Conservation (phyloP, 208 protist species). For the Trypanosoma conorhini region DNA sequence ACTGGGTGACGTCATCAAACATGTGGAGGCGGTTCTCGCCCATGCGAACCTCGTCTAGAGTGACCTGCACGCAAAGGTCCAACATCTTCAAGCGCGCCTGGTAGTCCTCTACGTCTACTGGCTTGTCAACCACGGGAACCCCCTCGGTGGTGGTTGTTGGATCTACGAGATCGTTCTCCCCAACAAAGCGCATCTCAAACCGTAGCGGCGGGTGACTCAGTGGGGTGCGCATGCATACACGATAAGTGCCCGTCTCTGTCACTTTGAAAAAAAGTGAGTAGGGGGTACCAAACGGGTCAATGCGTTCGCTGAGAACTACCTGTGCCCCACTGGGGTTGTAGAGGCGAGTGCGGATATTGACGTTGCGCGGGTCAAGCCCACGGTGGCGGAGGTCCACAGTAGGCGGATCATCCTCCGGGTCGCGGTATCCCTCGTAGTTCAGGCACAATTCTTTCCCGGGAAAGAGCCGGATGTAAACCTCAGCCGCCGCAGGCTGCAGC, state of each 20-base stretch:
- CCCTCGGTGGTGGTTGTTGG: conserved; percentile 49
- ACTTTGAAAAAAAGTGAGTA: conserved; percentile 63
- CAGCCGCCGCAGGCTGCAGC: conserved; percentile 9
- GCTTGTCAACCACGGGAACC: conserved; percentile 71
- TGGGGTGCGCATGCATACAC: conserved; percentile 60
- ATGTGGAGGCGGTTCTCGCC: conserved; percentile 55
- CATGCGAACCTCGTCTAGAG: conserved; percentile 63
- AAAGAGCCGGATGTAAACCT: conserved; percentile 67
- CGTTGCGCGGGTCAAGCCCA: conserved; percentile 53
- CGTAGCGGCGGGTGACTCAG: conserved; percentile 54
- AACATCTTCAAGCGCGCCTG: conserved; percentile 55
- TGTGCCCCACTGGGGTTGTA: conserved; percentile 49
- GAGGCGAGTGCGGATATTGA: conserved; percentile 43
- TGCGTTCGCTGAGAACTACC: conserved; percentile 20
- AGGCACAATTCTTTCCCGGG: conserved; percentile 67
- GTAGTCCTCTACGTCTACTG: conserved; percentile 58
- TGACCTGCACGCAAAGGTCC: conserved; percentile 53
- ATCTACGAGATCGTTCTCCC: conserved; percentile 55
- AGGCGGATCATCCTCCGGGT: conserved; percentile 59
- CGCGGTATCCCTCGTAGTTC: conserved; percentile 59
- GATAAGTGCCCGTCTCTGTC: conserved; percentile 61
- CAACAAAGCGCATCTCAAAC: conserved; percentile 66
- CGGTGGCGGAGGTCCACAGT: conserved; percentile 64
- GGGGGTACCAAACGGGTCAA: conserved; percentile 52
- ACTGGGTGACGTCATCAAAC: conserved; percentile 48